Percentiles rank a stretch among this genome's conserved stretches.
Evolutionary conservation across 331 rosid species (phyloP).

Genomic region (Quercus phellos): DNA sequence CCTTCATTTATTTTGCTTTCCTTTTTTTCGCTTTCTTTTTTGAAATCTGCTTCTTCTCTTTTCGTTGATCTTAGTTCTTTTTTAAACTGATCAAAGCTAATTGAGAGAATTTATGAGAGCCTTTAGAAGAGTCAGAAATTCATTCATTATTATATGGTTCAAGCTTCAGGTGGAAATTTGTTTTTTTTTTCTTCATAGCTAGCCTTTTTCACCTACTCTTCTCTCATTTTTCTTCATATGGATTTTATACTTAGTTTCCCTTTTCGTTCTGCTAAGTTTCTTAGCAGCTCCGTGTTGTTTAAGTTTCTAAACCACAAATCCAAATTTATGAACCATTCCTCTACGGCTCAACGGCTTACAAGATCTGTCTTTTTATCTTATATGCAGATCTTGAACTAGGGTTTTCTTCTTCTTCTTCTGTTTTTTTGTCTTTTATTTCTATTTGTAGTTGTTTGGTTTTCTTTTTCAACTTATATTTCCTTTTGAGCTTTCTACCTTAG

Average conservation of each 20-base stretch:
- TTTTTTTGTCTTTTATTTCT: too few relatives aligned
- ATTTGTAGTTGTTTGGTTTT: too few relatives aligned
- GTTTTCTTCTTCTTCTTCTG: too few relatives aligned
- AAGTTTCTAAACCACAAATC: neutral
- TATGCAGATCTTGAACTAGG: too few relatives aligned
- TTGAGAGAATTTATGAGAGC: too few relatives aligned
- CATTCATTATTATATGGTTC: neutral
- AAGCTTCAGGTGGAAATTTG: neutral
- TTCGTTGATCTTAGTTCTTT: neutral
- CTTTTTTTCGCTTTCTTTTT: constrained; percentile 27
- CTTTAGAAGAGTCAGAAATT: neutral
- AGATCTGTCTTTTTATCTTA: neutral
- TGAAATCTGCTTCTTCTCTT: constrained; percentile 19
- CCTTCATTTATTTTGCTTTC: neutral
- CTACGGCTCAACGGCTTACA: neutral
- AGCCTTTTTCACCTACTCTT: neutral
- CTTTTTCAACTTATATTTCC: too few relatives aligned
- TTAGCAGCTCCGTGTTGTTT: neutral
- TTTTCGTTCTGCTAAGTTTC: neutral
- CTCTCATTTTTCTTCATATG: neutral
- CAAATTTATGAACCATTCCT: neutral
- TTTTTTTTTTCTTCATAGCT: neutral
- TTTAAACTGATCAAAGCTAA: too few relatives aligned
- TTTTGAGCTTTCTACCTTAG: too few relatives aligned
- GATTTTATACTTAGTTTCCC: neutral